phyloP scores from a whole-genome alignment of 148 eudicot species.

The Polygonum aviculare region DNA sequence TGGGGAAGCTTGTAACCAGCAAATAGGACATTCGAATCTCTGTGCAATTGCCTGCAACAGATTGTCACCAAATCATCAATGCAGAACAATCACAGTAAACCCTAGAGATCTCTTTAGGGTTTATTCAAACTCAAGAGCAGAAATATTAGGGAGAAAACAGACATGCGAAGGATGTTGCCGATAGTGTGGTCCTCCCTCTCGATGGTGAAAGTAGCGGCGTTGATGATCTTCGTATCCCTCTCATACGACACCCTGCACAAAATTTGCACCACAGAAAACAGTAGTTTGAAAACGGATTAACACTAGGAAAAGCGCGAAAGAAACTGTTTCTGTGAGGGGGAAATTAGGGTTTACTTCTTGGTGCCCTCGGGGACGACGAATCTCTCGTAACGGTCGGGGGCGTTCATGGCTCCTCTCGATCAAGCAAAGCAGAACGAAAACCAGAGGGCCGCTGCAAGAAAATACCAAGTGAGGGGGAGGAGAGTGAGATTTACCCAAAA shows the following conservation, averaged over 20 bases:
- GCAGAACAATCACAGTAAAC: neutral
- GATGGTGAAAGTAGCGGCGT: conserved; percentile 89
- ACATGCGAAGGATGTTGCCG: conserved; percentile 97
- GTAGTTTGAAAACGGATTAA: neutral
- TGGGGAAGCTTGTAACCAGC: conserved; percentile 99
- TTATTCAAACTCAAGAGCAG: neutral
- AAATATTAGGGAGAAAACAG: neutral
- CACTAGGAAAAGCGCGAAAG: neutral
- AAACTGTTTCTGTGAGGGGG: neutral
- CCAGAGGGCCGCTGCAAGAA: too few relatives aligned
- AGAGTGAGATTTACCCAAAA: neutral
- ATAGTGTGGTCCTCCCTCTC: conserved; percentile 95
- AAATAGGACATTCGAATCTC: conserved; percentile 83
- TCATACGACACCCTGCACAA: conserved; percentile 76
- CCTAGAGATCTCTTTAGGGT: neutral
- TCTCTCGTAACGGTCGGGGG: conserved; percentile 96
- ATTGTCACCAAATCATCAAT: neutral
- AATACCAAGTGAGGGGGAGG: too few relatives aligned
- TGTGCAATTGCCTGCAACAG: conserved; percentile 72
- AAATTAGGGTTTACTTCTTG: conserved; percentile 42
- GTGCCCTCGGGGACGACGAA: conserved; percentile 98
- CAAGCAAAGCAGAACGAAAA: too few relatives aligned
- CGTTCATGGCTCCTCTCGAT: conserved; percentile 51
- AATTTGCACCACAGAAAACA: neutral
- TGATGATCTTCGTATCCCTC: conserved; percentile 92